A percentile compares a stretch with the other conserved stretches of the same genome.
Evolutionary conservation across 352 stramenopile genomes (phyloP).

Genomic region (Pythium plurisporium): DNA sequence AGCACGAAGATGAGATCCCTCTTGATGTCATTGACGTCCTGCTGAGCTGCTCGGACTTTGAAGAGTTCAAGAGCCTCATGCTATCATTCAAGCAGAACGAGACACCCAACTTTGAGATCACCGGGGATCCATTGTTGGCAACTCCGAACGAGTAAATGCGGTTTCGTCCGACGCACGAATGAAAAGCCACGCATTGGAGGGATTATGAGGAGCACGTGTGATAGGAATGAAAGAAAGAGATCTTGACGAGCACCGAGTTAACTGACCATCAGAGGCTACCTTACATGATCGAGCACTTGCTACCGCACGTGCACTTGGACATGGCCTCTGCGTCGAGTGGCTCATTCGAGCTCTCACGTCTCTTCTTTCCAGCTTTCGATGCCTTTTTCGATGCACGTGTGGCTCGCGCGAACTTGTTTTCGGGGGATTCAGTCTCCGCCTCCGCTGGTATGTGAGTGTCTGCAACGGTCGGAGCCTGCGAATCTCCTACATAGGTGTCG

Average conservation of each 20-base stretch:
- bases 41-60: constrained; percentile 79
- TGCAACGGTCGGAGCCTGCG: constrained; percentile 13
- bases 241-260: background rate
- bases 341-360: constrained; percentile 27
- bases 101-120: constrained; percentile 70
- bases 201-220: too few species aligned
- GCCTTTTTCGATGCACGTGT: constrained; percentile 18
- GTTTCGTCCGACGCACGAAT: too few species aligned
- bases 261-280: background rate
- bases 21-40: constrained; percentile 77
- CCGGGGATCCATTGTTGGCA: constrained; percentile 51
- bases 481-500: constrained; percentile 24
- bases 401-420: constrained; percentile 3
- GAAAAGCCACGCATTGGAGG: too few species aligned
- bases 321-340: constrained; percentile 58
- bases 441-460: constrained; percentile 2
- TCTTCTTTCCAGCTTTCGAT: constrained; percentile 16
- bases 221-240: constrained; percentile 2
- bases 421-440: background rate
- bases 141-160: constrained; percentile 11
- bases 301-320: constrained; percentile 57
- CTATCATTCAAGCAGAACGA: constrained; percentile 86
- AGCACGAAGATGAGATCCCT: constrained; percentile 81
- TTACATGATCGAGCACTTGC: constrained; percentile 63
- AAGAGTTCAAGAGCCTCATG: constrained; percentile 87